Conservation (phyloP, 1,284 basidiomycete species). For the Retiboletus fuscus region DNA sequence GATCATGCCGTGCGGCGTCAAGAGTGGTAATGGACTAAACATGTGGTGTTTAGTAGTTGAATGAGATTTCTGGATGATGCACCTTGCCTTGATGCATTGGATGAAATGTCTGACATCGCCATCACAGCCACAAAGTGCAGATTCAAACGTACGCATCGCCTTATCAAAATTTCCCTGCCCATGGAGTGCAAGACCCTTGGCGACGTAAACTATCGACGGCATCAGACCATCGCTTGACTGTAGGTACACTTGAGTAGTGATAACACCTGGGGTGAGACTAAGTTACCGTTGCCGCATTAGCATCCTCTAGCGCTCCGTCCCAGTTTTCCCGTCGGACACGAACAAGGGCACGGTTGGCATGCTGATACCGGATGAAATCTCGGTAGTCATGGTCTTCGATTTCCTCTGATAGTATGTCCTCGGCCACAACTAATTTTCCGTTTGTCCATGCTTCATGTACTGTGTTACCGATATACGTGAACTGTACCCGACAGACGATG, state of each 20-base stretch:
- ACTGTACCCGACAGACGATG: slow-evolving; percentile 6
- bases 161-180: background rate
- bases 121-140: background rate
- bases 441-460: slow-evolving; percentile 9
- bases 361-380: slow-evolving; percentile 3
- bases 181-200: slow-evolving; percentile 8
- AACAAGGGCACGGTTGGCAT: slow-evolving; percentile 21
- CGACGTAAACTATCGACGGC: slow-evolving; percentile 17
- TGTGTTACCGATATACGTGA: slow-evolving; percentile 16
- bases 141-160: slow-evolving; percentile 7
- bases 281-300: slow-evolving; percentile 1
- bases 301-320: slow-evolving; percentile 16
- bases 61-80: background rate
- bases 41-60: background rate
- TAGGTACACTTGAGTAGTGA: background rate
- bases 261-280: background rate
- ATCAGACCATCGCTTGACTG: background rate
- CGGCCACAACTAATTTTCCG: background rate
- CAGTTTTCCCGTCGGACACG: background rate
- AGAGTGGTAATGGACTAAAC: slow-evolving; percentile 14
- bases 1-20: background rate
- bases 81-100: slow-evolving; percentile 20
- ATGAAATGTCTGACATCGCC: background rate
- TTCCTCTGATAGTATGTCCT: slow-evolving; percentile 11
- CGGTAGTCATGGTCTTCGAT: background rate